Percentiles rank a stretch among this genome's conserved stretches.
Conservation (phyloP, 805 yeast species). For the Candida ipomoeae region DNA sequence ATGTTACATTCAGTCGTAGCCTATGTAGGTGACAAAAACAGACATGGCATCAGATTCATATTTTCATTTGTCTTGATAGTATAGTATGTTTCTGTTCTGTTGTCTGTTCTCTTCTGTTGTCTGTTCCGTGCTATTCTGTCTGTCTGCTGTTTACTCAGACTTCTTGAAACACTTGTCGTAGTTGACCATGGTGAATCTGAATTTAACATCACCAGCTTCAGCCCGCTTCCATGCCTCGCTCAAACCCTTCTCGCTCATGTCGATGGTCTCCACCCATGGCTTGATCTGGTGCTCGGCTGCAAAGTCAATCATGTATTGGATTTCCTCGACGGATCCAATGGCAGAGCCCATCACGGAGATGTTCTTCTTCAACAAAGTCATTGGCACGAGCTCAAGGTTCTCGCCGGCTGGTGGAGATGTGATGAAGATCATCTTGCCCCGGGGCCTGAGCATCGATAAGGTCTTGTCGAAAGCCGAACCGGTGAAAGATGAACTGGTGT, state of each 20-base stretch:
- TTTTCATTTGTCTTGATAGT: too few species aligned
- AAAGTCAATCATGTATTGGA: slow-evolving; percentile 17
- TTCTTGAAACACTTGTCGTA: slow-evolving; percentile 17
- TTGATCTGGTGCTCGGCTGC: slow-evolving; percentile 17
- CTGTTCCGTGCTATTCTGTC: neutral
- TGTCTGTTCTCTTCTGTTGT: too few species aligned
- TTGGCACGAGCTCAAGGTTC: slow-evolving; percentile 9
- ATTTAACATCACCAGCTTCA: slow-evolving; percentile 16
- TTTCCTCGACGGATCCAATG: slow-evolving; percentile 15
- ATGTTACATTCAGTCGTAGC: too few species aligned
- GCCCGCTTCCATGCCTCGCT: slow-evolving; percentile 15
- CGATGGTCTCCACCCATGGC: slow-evolving; percentile 19
- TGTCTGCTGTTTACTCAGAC: too few species aligned
- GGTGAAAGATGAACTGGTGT: slow-evolving; percentile 17
- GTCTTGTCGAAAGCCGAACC: slow-evolving; percentile 17
- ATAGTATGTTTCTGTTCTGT: too few species aligned
- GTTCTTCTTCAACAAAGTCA: slow-evolving; percentile 11
- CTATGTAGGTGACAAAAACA: too few species aligned
- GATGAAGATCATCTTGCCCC: slow-evolving; percentile 16
- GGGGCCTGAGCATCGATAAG: slow-evolving; percentile 13
- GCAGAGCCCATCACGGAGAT: slow-evolving; percentile 15
- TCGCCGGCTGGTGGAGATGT: slow-evolving; percentile 15
- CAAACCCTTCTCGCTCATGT: slow-evolving; percentile 16
- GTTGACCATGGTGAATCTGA: slow-evolving; percentile 17
- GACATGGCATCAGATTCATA: too few species aligned